Conservation (phyloP, 2,329 filamentous ascomycete genomes). For the Fusarium begoniae region DNA sequence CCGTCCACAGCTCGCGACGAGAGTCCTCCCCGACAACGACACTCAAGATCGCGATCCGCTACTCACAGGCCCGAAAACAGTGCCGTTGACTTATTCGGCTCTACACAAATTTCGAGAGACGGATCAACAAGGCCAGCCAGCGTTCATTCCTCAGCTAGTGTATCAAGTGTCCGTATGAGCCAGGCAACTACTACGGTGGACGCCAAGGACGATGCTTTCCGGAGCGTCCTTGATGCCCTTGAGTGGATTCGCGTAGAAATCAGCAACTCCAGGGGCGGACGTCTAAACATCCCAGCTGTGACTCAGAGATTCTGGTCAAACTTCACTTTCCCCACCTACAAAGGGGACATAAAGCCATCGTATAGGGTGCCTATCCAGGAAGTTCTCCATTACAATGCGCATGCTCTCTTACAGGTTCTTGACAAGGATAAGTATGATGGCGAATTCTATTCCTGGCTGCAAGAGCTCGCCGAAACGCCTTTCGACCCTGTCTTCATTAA, state of each 20-base stretch:
- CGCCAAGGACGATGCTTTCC: constrained; percentile 36
- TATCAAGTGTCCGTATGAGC: not conserved
- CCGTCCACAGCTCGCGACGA: constrained; percentile 12
- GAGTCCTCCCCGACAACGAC: constrained; percentile 17
- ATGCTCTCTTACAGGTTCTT: constrained; percentile 50
- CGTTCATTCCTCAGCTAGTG: constrained; percentile 1
- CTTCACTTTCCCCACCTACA: constrained; percentile 45
- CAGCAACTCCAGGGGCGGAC: constrained; percentile 31
- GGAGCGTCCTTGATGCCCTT: constrained; percentile 42
- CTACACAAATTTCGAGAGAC: constrained; percentile 1
- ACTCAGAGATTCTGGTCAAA: constrained; percentile 47
- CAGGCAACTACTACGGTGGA: not conserved
- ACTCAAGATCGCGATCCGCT: constrained; percentile 29
- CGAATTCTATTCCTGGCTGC: constrained; percentile 49
- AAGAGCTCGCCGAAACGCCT: constrained; percentile 38
- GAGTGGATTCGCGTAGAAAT: constrained; percentile 31
- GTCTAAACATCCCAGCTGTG: constrained; percentile 31
- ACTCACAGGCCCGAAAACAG: constrained; percentile 5
- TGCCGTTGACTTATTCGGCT: not conserved
- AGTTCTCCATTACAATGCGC: constrained; percentile 56
- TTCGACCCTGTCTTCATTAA: constrained; percentile 44
- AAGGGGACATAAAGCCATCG: constrained; percentile 41
- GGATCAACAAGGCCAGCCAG: constrained; percentile 4
- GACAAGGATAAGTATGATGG: constrained; percentile 47
- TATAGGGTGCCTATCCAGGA: constrained; percentile 55